Percentiles rank a stretch among this genome's conserved stretches.
phyloP scores from a whole-genome alignment of 371 early-diverging fungal species.

The Actinomucor elegans region DNA sequence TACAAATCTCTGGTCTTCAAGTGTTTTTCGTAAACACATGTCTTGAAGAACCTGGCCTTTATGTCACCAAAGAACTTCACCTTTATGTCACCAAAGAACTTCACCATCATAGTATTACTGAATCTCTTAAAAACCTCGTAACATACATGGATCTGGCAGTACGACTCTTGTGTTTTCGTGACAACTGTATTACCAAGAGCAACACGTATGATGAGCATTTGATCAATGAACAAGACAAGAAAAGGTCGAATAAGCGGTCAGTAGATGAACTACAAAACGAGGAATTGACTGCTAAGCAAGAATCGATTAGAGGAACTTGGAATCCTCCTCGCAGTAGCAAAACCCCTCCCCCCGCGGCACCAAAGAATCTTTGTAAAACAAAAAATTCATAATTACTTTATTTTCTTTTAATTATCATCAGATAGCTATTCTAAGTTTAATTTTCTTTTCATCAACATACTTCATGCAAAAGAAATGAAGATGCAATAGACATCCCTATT shows the following conservation, averaged over 20 bases:
- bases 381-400: too few species aligned
- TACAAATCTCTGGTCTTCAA: slow-evolving; percentile 13
- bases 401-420: too few species aligned
- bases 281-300: slow-evolving; percentile 13
- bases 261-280: slow-evolving; percentile 1
- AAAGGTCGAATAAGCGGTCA: slow-evolving; percentile 6
- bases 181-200: slow-evolving; percentile 7
- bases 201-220: slow-evolving; percentile 12
- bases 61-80: too few species aligned
- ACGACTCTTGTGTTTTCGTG: slow-evolving; percentile 10
- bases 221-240: slow-evolving; percentile 1
- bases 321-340: slow-evolving; percentile 13
- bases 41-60: slow-evolving; percentile 6
- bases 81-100: neutral
- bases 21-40: slow-evolving; percentile 1
- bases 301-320: slow-evolving; percentile 14
- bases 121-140: neutral
- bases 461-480: too few species aligned
- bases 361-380: slow-evolving; percentile 12
- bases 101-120: neutral
- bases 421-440: too few species aligned
- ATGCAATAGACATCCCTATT: too few species aligned
- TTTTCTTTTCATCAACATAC: too few species aligned
- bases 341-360: slow-evolving; percentile 4
- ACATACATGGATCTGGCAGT: slow-evolving; percentile 13